Conservation (phyloP, 805 yeast species). For the Yarrowia keelungensis region DNA sequence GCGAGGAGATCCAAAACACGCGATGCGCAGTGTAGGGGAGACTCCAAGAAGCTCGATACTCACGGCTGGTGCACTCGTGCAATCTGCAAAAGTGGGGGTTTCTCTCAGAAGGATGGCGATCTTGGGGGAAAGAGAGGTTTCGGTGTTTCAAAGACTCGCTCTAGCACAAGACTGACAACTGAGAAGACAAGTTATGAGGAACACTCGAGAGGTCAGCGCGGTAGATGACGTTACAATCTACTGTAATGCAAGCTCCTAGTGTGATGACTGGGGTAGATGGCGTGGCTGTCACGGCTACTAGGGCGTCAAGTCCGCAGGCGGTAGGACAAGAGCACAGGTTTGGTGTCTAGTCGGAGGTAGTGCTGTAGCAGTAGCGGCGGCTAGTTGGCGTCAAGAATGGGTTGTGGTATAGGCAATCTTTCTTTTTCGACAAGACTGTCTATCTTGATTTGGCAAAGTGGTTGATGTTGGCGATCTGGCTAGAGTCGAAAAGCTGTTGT, state of each 20-base stretch:
- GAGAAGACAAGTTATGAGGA: neutral
- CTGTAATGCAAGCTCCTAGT: conserved; percentile 10
- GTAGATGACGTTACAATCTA: conserved; percentile 13
- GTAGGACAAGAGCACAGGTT: too few species aligned
- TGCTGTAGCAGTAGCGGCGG: conserved; percentile 7
- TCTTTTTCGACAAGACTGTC: too few species aligned
- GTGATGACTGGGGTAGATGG: conserved; percentile 35
- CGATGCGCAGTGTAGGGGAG: too few species aligned
- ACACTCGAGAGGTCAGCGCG: neutral
- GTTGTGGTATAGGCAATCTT: too few species aligned
- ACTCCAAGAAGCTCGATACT: neutral
- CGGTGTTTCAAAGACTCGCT: neutral
- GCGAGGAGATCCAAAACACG: conserved; percentile 10
- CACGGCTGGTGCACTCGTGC: neutral
- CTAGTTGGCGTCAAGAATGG: neutral
- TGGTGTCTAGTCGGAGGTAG: too few species aligned
- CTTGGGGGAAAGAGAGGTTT: neutral
- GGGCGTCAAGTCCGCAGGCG: neutral
- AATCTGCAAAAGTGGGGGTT: too few species aligned
- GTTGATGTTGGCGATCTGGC: neutral
- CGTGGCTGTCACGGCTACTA: conserved; percentile 34
- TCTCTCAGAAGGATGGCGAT: too few species aligned
- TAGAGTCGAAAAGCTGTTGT: neutral
- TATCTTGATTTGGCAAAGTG: neutral
- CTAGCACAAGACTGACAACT: too few species aligned